Evolutionary conservation across 306 rosid species (phyloP).

Genomic region (Gynostemma pentaphyllum): DNA sequence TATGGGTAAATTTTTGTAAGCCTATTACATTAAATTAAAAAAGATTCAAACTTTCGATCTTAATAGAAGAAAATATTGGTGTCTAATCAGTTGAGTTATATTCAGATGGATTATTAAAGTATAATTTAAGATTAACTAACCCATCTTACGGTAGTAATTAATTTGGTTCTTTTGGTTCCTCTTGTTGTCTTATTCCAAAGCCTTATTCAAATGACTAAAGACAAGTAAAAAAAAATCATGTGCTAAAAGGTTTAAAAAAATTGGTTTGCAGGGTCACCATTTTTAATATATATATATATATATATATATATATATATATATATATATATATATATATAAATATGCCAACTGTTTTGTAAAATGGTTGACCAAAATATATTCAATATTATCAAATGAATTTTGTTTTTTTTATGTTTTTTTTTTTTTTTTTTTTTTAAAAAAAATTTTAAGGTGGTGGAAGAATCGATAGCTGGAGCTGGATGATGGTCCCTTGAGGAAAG

Average conservation of each 20-base stretch:
- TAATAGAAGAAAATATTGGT: too few relatives aligned
- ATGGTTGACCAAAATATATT: not conserved
- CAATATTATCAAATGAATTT: not conserved
- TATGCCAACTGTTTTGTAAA: not conserved
- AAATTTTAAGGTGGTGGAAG: conserved; percentile 1
- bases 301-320: too few relatives aligned
- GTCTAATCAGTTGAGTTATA: too few relatives aligned
- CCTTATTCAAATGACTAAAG: not conserved
- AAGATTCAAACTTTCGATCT: too few relatives aligned
- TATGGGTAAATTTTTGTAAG: too few relatives aligned
- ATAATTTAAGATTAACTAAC: not conserved
- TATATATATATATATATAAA: too few relatives aligned
- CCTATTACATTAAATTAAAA: too few relatives aligned
- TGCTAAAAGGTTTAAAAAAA: conserved; percentile 1
- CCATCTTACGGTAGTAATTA: not conserved
- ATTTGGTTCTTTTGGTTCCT: not conserved
- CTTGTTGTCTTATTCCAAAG: conserved; percentile 4
- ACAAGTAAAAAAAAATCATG: not conserved
- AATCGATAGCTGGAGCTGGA: not conserved
- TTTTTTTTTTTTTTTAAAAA: not conserved
- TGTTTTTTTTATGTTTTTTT: not conserved
- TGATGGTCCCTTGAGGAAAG: not conserved
- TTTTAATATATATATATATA: too few relatives aligned
- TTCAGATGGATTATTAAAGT: too few relatives aligned
- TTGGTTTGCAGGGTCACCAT: not conserved